Base-by-base conservation (phyloP, 2,329 filamentous ascomycete species). In the Magnaporthales sp. region DNA sequence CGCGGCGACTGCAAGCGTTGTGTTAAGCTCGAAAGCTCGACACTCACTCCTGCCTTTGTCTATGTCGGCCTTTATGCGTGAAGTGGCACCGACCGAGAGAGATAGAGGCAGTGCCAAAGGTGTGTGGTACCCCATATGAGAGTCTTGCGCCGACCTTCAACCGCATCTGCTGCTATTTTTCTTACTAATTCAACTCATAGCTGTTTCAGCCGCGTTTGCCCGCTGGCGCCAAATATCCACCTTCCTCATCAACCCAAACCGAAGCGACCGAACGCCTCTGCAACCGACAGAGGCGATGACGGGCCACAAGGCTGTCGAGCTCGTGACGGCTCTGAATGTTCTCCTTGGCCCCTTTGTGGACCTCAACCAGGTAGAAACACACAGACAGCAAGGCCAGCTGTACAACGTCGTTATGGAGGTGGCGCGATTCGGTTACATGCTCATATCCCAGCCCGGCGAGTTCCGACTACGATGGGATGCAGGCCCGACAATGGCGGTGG, bases 371-470 rank as follows among this genome's bases (percentile, higher is more conserved):
- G 70, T 70, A 2, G 69, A 68, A 19, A 8, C 54, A 11, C 70
- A 77, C 61, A 78, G 80, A 68, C 79, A 80, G 69, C 71, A 73
- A 65, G 74, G 71, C 13, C 77, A 80, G 60, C 72, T 82, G 3
- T 73, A 77, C 61, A 75, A 74, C 13, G 74, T 81, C 13, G 76
- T 80, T 22, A 68, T 75, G 3, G 79, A 80, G 69, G 79, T 76
- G 51, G 72, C 77, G 22, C 77, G 74, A 64, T 72, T 81, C 29
- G 80, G 80, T 11, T 79, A 80, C 67, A 65, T 77, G 22, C 65
- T 82, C 7, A 72, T 81, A 32, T 81, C 79, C 4, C 79, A 82
- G 64, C 78, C 79, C 0, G 72, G 73, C 8, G 79, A 80, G 38
- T 80, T 64, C 61, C 24, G 32, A 13, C 26, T 68, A n/a, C 26